Percentiles rank a stretch among this genome's conserved stretches.
Conservation (phyloP, 768 basidiomycete species). For the Leccinum incarnatum region DNA sequence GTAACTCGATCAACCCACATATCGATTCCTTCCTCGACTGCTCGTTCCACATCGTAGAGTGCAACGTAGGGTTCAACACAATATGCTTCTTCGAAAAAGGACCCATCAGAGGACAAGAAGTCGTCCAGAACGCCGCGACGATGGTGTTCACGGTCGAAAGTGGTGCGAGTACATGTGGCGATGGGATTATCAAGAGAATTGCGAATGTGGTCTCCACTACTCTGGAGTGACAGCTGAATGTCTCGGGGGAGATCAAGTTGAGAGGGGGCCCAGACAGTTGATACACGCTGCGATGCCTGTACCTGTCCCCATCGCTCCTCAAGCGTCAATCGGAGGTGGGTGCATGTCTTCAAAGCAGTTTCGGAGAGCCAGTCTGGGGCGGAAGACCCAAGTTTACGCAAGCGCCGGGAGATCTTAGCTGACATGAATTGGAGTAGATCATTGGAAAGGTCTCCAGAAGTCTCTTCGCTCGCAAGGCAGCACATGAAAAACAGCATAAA, state of each 20-base stretch:
- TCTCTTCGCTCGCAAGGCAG: constrained; percentile 4
- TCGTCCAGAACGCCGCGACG: constrained; percentile 10
- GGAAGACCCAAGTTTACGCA: not conserved
- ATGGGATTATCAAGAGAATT: constrained; percentile 8
- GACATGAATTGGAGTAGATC: not conserved
- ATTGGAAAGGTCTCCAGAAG: not conserved
- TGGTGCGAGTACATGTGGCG: accelerated
- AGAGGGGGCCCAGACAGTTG: constrained; percentile 31
- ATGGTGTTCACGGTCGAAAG: constrained; percentile 2
- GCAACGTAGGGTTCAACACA: constrained; percentile 11
- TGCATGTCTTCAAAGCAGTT: not conserved
- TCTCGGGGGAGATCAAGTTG: constrained; percentile 27
- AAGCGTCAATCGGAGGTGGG: not conserved
- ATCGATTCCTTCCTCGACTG: constrained; percentile 31
- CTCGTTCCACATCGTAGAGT: constrained; percentile 37
- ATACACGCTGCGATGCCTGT: not conserved
- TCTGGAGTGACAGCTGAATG: constrained; percentile 32
- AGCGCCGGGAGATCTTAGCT: not conserved
- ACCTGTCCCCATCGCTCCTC: not conserved
- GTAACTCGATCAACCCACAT: constrained; percentile 28
- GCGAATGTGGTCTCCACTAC: constrained; percentile 29
- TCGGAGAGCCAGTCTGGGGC: not conserved
- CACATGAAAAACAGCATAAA: constrained; percentile 31
- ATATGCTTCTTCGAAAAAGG: constrained; percentile 8
- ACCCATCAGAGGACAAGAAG: constrained; percentile 14